Conservation (phyloP, 148 eudicot genomes). For the Cornus suecica region DNA sequence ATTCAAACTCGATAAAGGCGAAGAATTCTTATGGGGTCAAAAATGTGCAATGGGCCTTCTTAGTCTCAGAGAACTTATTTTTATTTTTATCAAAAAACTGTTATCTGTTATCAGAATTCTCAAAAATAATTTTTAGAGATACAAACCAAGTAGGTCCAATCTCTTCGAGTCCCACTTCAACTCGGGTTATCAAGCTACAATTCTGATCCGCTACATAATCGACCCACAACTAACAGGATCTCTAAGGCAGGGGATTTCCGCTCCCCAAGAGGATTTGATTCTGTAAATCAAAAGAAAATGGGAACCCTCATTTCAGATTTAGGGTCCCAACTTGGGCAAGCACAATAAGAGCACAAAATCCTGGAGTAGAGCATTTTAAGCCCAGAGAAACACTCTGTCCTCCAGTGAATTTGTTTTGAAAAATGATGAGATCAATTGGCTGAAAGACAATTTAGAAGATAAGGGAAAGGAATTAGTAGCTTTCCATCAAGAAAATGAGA, state of each 20-base stretch:
- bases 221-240: conserved; percentile 48
- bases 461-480: conserved; percentile 36
- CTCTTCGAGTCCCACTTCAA: conserved; percentile 41
- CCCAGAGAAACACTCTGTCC: conserved; percentile 22
- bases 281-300: conserved; percentile 59
- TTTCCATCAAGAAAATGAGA: conserved; percentile 38
- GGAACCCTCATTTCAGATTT: conserved; percentile 74
- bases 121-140: no score
- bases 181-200: conserved; percentile 59
- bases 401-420: no score
- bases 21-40: no score
- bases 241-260: conserved; percentile 53
- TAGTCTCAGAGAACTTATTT: no score
- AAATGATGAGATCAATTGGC: conserved; percentile 38
- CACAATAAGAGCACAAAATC: conserved; percentile 75
- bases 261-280: conserved; percentile 69
- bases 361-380: conserved; percentile 51
- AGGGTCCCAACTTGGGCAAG: conserved; percentile 85
- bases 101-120: no score
- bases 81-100: no score
- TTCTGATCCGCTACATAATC: conserved; percentile 60
- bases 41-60: conserved; percentile 63
- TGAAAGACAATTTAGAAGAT: conserved; percentile 41
- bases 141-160: no score
- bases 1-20: no score